Evolutionary conservation across 2,329 filamentous ascomycete species (phyloP).

Genomic region (Sporothrix mexicana): DNA sequence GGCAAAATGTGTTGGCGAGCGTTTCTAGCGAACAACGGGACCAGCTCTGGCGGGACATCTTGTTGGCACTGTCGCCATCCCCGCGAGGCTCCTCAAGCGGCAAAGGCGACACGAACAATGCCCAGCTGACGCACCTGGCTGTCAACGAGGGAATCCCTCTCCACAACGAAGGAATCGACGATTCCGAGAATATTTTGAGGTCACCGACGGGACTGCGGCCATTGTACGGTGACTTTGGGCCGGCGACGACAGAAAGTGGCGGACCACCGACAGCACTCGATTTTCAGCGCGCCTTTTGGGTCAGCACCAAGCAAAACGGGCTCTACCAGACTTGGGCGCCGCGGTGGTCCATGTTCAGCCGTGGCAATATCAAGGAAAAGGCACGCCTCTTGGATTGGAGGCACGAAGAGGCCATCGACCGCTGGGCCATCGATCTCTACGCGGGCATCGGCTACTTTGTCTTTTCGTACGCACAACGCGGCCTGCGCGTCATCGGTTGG

Average conservation of each 20-base stretch:
- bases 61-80: conserved; percentile 51
- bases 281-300: conserved; percentile 77
- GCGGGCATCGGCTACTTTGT: conserved; percentile 94
- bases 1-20: conserved; percentile 48
- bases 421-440: conserved; percentile 79
- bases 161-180: conserved; percentile 39
- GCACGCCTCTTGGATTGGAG: conserved; percentile 68
- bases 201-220: conserved; percentile 73
- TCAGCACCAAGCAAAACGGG: conserved; percentile 75
- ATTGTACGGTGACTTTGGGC: conserved; percentile 77
- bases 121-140: conserved; percentile 61
- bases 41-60: conserved; percentile 57
- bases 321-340: conserved; percentile 88
- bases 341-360: conserved; percentile 89
- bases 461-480: conserved; percentile 78
- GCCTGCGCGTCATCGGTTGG: conserved; percentile 80
- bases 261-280: conserved; percentile 52
- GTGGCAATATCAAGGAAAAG: conserved; percentile 90
- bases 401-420: background rate
- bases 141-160: conserved; percentile 67
- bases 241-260: conserved; percentile 43
- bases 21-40: conserved; percentile 40
- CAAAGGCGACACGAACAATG: conserved; percentile 46
- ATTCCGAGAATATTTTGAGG: conserved; percentile 70
- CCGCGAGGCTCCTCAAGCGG: background rate